A percentile compares a stretch with the other conserved stretches of the same genome.
These are phyloP conservation scores for Euphrasia confusa DNA, from an alignment of 257 asterid genomes.

Conservation along the genomic window DNA sequence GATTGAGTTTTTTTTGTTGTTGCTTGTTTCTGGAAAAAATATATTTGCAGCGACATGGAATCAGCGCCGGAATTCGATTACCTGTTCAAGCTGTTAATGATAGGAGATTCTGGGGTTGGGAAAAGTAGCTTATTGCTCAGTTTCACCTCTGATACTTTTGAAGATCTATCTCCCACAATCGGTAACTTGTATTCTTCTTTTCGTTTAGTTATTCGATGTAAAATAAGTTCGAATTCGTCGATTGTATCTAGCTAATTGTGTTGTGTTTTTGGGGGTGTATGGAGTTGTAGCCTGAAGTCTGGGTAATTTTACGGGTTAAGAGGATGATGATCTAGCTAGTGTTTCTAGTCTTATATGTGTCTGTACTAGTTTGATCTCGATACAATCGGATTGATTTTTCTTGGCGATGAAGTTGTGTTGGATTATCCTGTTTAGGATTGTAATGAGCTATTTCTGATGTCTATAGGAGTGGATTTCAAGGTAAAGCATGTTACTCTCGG, in stretches of 20 bases:
- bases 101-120: slow-evolving; percentile 98
- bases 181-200: slow-evolving; percentile 28
- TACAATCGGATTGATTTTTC: background rate
- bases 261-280: background rate
- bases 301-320: too few species aligned
- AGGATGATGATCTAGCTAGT: too few species aligned
- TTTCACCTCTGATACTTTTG: slow-evolving; percentile 78
- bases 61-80: slow-evolving; percentile 48
- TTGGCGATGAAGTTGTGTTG: background rate
- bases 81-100: slow-evolving; percentile 51
- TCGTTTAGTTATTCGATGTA: slow-evolving; percentile 5
- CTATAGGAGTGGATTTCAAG: slow-evolving; percentile 92
- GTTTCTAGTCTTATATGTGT: background rate
- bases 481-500: slow-evolving; percentile 85
- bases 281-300: background rate
- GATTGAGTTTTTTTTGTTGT: slow-evolving; percentile 7
- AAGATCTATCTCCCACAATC: slow-evolving; percentile 83
- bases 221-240: background rate
- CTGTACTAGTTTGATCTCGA: background rate
- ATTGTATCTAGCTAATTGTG: background rate
- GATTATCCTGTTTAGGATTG: background rate
- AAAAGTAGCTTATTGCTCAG: slow-evolving; percentile 85
- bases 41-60: slow-evolving; percentile 28
- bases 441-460: slow-evolving; percentile 10
- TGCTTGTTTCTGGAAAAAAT: slow-evolving; percentile 3